Percentiles rank a stretch among this genome's conserved stretches.
phyloP scores from a whole-genome alignment of 768 basidiomycete species.

The Suillus subaureus region DNA sequence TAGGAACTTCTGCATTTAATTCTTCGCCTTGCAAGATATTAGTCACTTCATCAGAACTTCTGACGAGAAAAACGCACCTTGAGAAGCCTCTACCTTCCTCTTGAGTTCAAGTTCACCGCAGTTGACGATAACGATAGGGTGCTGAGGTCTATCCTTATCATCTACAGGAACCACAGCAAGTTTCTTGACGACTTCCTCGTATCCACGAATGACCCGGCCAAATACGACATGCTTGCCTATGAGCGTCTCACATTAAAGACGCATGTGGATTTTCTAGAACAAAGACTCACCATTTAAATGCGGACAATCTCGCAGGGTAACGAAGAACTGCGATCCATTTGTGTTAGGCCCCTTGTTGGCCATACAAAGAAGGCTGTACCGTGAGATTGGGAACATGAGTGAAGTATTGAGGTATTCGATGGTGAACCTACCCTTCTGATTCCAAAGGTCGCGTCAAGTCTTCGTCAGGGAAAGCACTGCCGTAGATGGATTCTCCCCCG shows the following conservation, averaged over 20 bases:
- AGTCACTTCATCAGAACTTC: neutral
- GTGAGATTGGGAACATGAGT: neutral
- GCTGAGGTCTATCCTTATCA: conserved; percentile 70
- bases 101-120: conserved; percentile 86
- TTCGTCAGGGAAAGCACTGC: conserved; percentile 76
- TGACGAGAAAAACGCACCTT: conserved; percentile 16
- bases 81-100: conserved; percentile 22
- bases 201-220: conserved; percentile 60
- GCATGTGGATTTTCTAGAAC: neutral
- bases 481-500: conserved; percentile 85
- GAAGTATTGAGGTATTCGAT: conserved; percentile 3
- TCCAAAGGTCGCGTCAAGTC: conserved; percentile 67
- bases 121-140: conserved; percentile 68
- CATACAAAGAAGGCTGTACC: conserved; percentile 78
- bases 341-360: conserved; percentile 86
- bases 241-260: conserved; percentile 4
- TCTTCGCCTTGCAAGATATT: conserved; percentile 9
- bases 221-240: conserved; percentile 64
- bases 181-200: conserved; percentile 56
- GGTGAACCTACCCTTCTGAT: conserved; percentile 52
- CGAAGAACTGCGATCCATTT: conserved; percentile 86
- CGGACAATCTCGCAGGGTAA: conserved; percentile 75
- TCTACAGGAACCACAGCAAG: conserved; percentile 71
- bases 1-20: neutral
- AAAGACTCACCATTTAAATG: conserved; percentile 66